Percentiles rank a stretch among this genome's conserved stretches.
These are phyloP conservation scores for Syzygium aromaticum DNA, from an alignment of 345 rosid species.

Conservation along the genomic window DNA sequence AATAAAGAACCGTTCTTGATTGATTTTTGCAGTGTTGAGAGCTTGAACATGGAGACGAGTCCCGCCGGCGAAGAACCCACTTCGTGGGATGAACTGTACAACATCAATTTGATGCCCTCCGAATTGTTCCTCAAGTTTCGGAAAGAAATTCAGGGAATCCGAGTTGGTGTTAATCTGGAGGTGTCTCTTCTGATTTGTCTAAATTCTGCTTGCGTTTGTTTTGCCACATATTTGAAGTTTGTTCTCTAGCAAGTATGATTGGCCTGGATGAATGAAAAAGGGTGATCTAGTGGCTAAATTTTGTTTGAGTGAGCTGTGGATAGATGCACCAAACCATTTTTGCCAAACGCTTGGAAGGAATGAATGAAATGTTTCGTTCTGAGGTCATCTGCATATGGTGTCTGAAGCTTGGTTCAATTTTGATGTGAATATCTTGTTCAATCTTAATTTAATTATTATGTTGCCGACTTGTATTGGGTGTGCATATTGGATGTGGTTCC, in stretches of 20 bases:
- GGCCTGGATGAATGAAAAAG: neutral
- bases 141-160: constrained; percentile 74
- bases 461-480: neutral
- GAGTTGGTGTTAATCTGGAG: constrained; percentile 89
- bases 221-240: neutral
- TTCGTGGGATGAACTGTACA: constrained; percentile 89
- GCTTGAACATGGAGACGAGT: constrained; percentile 28
- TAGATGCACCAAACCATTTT: neutral
- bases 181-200: constrained; percentile 11
- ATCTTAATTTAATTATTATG: neutral
- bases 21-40: neutral
- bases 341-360: neutral
- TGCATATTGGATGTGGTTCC: neutral
- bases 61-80: constrained; percentile 46
- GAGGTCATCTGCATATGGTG: neutral
- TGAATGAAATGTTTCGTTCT: neutral
- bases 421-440: neutral
- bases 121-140: constrained; percentile 83
- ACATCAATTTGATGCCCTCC: constrained; percentile 61
- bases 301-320: neutral
- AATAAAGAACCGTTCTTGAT: neutral
- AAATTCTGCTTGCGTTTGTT: neutral
- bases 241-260: neutral
- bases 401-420: neutral
- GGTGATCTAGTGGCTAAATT: neutral